These are phyloP conservation scores for Amanita subjunquillea DNA, from an alignment of 768 basidiomycete species.

Conservation along the genomic window DNA sequence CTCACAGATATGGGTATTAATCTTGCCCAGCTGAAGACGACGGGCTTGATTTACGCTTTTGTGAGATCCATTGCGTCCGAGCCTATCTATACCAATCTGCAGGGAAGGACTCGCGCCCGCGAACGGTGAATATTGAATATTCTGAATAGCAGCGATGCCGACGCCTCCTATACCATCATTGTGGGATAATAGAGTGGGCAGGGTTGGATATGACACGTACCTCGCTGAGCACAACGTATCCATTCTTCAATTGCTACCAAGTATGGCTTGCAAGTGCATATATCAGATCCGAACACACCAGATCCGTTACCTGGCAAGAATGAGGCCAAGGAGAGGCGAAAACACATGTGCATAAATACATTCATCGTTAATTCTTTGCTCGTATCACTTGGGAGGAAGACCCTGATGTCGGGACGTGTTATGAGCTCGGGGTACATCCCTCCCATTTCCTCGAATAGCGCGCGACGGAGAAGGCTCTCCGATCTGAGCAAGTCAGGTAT, in stretches of 20 bases:
- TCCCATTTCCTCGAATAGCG: constrained; percentile 92
- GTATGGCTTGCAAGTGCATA: constrained; percentile 91
- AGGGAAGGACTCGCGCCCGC: too few relatives aligned
- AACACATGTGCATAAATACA: constrained; percentile 42
- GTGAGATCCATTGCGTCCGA: too few relatives aligned
- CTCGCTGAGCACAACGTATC: constrained; percentile 55
- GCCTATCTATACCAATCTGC: too few relatives aligned
- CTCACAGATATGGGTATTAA: too few relatives aligned
- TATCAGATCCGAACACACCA: constrained; percentile 92
- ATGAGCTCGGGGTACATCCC: constrained; percentile 95
- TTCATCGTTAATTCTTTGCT: constrained; percentile 83
- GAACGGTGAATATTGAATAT: too few relatives aligned
- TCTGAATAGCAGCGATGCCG: too few relatives aligned
- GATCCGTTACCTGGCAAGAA: constrained; percentile 66
- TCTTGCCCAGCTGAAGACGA: too few relatives aligned
- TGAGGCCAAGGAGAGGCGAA: not conserved
- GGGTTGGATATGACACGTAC: too few relatives aligned
- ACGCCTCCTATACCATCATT: too few relatives aligned
- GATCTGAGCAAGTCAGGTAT: constrained; percentile 33
- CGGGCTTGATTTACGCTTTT: too few relatives aligned
- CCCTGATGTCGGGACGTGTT: constrained; percentile 90
- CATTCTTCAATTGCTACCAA: constrained; percentile 92
- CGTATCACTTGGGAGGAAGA: constrained; percentile 80
- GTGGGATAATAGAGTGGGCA: too few relatives aligned
- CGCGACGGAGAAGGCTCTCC: constrained; percentile 77